Percentiles rank a stretch among this genome's conserved stretches.
Evolutionary conservation across 164 flowering plant species (phyloP).

Genomic region (Vitis cinerea): DNA sequence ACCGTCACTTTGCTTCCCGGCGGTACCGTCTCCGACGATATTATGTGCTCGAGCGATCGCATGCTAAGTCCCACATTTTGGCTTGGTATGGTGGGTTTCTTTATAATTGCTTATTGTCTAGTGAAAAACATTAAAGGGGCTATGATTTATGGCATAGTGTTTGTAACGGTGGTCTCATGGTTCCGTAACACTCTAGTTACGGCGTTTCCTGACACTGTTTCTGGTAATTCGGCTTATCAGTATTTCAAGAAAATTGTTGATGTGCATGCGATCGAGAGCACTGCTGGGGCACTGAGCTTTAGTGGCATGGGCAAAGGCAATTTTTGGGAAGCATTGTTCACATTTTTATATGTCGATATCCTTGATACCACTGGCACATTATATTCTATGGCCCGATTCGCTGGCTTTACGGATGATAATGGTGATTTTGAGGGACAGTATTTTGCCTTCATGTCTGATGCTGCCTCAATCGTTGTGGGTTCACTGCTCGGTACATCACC

Average conservation of each 20-base stretch:
- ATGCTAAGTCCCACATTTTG: conserved; percentile 93
- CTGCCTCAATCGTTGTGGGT: conserved; percentile 72
- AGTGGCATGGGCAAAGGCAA: conserved; percentile 36
- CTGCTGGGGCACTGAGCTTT: conserved; percentile 84
- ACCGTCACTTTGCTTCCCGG: conserved; percentile 56
- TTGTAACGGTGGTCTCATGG: conserved; percentile 94
- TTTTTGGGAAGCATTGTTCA: conserved; percentile 82
- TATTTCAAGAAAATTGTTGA: conserved; percentile 83
- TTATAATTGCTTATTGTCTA: conserved; percentile 71
- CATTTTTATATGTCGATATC: conserved; percentile 83
- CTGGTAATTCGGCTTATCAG: conserved; percentile 51
- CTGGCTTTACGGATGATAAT: conserved; percentile 52
- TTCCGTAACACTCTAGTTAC: conserved; percentile 77
- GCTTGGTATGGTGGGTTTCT: conserved; percentile 79
- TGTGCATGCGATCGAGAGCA: conserved; percentile 60
- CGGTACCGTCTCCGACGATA: conserved; percentile 62
- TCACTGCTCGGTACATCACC: conserved; percentile 90
- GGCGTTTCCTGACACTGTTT: conserved; percentile 62
- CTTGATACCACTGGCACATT: conserved; percentile 84
- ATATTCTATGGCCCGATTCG: conserved; percentile 88
- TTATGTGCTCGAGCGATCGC: conserved; percentile 45
- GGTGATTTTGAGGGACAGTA: conserved; percentile 92
- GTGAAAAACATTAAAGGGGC: conserved; percentile 76
- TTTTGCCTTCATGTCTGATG: conserved; percentile 91
- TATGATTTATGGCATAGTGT: conserved; percentile 87